Conservation (phyloP, 768 basidiomycete species). For the Holtermanniella nyarrowii region DNA sequence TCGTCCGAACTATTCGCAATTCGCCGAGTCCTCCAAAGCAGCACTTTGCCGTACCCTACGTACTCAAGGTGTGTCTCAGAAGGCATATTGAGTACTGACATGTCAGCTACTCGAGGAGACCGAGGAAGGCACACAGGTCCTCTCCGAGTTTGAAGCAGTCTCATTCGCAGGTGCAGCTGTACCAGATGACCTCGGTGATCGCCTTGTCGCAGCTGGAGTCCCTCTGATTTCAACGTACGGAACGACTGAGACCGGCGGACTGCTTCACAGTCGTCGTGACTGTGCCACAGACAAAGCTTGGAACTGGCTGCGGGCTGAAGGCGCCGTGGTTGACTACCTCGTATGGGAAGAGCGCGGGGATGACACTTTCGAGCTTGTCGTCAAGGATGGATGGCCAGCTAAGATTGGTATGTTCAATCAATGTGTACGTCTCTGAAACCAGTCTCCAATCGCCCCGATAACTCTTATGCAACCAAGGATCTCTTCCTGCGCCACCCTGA, state of each 20-base stretch:
- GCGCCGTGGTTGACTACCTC: conserved; percentile 41
- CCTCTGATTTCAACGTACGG: conserved; percentile 49
- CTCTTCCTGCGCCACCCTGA: conserved; percentile 48
- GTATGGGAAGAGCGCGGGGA: conserved; percentile 45
- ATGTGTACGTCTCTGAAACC: conserved; percentile 2
- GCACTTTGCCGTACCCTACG: conserved; percentile 41
- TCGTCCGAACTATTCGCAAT: conserved; percentile 22
- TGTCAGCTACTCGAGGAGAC: conserved; percentile 46
- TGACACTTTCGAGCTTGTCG: conserved; percentile 47
- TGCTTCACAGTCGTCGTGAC: conserved; percentile 41
- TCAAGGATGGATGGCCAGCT: conserved; percentile 49
- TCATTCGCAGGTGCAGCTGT: conserved; percentile 50
- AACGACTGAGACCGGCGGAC: conserved; percentile 39
- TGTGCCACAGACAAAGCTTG: conserved; percentile 50
- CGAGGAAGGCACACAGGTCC: conserved; percentile 44
- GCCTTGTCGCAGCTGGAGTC: conserved; percentile 47
- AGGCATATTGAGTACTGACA: background rate
- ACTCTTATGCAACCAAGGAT: conserved; percentile 52
- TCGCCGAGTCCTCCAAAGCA: conserved; percentile 31
- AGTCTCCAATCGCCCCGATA: conserved; percentile 49
- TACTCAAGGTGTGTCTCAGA: conserved; percentile 36
- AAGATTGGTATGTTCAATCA: conserved; percentile 38
- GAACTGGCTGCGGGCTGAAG: conserved; percentile 47
- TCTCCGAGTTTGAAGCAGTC: conserved; percentile 47
- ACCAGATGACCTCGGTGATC: conserved; percentile 50